These are phyloP conservation scores for Aspergillus sp. DNA, from an alignment of 2,329 filamentous ascomycete genomes.

Conservation along the genomic window DNA sequence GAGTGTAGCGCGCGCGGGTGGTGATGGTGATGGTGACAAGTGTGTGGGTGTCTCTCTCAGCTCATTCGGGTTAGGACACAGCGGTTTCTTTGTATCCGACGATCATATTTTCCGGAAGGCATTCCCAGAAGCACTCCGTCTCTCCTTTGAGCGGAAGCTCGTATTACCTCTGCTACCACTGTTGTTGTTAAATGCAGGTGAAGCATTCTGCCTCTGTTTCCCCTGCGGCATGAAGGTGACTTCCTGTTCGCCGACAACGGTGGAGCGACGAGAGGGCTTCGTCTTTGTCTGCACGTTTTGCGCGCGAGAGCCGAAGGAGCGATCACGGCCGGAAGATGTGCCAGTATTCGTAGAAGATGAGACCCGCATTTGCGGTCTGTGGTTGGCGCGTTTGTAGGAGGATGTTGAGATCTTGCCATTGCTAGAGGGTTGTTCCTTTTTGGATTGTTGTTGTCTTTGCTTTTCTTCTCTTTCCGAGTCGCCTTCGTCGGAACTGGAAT, in stretches of 20 bases:
- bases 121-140: conserved; percentile 43
- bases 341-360: conserved; percentile 44
- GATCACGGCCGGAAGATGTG: conserved; percentile 37
- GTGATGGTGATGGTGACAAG: too few species aligned
- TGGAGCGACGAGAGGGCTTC: conserved; percentile 23
- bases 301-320: conserved; percentile 52
- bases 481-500: conserved; percentile 33
- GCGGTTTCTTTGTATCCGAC: too few species aligned
- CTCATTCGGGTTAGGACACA: too few species aligned
- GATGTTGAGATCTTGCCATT: conserved; percentile 45
- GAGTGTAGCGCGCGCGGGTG: too few species aligned
- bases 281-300: conserved; percentile 34
- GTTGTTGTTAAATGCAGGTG: conserved; percentile 9
- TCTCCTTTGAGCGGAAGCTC: conserved; percentile 31
- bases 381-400: conserved; percentile 48
- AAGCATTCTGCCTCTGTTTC: conserved; percentile 28
- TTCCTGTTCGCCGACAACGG: conserved; percentile 45
- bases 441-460: conserved; percentile 9
- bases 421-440: conserved; percentile 19
- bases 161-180: conserved; percentile 2
- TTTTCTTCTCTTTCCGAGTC: conserved; percentile 26
- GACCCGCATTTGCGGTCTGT: conserved; percentile 48
- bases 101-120: conserved; percentile 40
- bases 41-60: too few species aligned
- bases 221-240: conserved; percentile 52